These are phyloP conservation scores for Delphinella strobiligena DNA, from an alignment of 2,329 filamentous ascomycete species.

Conservation along the genomic window DNA sequence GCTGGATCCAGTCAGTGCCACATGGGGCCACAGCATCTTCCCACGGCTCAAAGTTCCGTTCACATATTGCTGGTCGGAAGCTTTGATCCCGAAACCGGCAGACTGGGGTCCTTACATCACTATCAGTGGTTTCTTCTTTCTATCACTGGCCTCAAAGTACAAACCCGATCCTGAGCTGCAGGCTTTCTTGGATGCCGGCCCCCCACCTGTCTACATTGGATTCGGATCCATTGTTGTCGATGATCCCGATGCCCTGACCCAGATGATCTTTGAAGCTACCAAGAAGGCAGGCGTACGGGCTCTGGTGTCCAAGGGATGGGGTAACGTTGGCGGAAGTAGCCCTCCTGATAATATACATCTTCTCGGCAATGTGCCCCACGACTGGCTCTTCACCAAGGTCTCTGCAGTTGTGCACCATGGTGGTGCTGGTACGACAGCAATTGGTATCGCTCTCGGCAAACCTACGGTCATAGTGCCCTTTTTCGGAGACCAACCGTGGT, in stretches of 20 bases:
- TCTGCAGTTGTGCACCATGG: slow-evolving; percentile 28
- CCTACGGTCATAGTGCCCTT: slow-evolving; percentile 29
- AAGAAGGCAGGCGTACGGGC: slow-evolving; percentile 40
- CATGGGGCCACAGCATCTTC: slow-evolving; percentile 1
- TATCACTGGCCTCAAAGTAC: slow-evolving; percentile 3
- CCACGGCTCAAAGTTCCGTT: slow-evolving; percentile 7
- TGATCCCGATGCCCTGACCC: slow-evolving; percentile 58
- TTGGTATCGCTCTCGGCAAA: slow-evolving; percentile 23
- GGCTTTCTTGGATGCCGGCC: slow-evolving; percentile 54
- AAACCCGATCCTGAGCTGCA: slow-evolving; percentile 6
- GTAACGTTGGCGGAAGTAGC: slow-evolving; percentile 21
- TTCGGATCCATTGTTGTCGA: slow-evolving; percentile 78
- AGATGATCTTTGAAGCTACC: slow-evolving; percentile 61
- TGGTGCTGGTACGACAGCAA: slow-evolving; percentile 26
- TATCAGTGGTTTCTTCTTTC: slow-evolving; percentile 24
- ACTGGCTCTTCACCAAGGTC: slow-evolving; percentile 25
- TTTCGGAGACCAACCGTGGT: slow-evolving; percentile 36
- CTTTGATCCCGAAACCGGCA: slow-evolving; percentile 31
- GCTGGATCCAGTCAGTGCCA: slow-evolving; percentile 5
- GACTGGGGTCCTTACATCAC: slow-evolving; percentile 29
- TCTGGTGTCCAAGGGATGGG: slow-evolving; percentile 45
- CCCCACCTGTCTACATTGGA: slow-evolving; percentile 68
- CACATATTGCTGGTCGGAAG: slow-evolving; percentile 22
- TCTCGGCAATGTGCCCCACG: slow-evolving; percentile 17
- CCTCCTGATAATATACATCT: slow-evolving; percentile 22